phyloP scores from a whole-genome alignment of 2,329 filamentous ascomycete species.

The Domatiomyces globalis region DNA sequence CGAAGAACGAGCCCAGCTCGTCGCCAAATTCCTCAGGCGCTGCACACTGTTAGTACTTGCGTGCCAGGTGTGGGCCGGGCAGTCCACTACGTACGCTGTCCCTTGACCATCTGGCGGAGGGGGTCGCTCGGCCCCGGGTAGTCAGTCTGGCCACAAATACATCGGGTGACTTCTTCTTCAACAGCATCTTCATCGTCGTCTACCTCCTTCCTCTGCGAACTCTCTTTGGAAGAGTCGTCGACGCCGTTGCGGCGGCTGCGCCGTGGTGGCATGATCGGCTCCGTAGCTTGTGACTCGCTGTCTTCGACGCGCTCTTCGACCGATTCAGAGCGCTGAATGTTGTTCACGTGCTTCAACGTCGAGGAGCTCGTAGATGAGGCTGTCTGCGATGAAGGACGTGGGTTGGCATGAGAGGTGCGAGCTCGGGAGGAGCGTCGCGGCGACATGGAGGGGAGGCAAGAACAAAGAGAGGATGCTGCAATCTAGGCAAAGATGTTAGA shows the following conservation, averaged over 20 bases:
- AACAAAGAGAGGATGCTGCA: neutral
- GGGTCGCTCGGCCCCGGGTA: slow-evolving; percentile 55
- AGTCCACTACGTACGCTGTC: neutral
- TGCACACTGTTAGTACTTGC: slow-evolving; percentile 37
- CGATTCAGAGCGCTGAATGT: slow-evolving; percentile 42
- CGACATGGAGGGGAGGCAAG: slow-evolving; percentile 35
- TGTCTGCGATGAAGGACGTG: slow-evolving; percentile 51
- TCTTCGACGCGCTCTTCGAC: slow-evolving; percentile 40
- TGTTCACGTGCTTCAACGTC: slow-evolving; percentile 43
- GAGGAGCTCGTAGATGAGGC: slow-evolving; percentile 64
- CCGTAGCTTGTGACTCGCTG: slow-evolving; percentile 26
- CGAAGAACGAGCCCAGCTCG: slow-evolving; percentile 86
- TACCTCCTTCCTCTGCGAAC: slow-evolving; percentile 34
- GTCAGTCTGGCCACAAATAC: slow-evolving; percentile 85
- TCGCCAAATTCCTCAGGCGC: slow-evolving; percentile 34
- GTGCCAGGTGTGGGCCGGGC: slow-evolving; percentile 31
- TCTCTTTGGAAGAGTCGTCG: slow-evolving; percentile 33
- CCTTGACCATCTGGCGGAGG: neutral
- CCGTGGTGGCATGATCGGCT: slow-evolving; percentile 39
- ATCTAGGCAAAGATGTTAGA: neutral
- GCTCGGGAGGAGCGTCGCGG: slow-evolving; percentile 86
- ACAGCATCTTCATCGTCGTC: slow-evolving; percentile 50
- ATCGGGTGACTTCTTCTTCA: slow-evolving; percentile 89
- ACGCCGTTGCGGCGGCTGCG: slow-evolving; percentile 61
- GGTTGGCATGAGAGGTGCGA: slow-evolving; percentile 49